These are phyloP conservation scores for Cordyceps cateniannulata DNA, from an alignment of 2,329 filamentous ascomycete genomes.

Conservation along the genomic window DNA sequence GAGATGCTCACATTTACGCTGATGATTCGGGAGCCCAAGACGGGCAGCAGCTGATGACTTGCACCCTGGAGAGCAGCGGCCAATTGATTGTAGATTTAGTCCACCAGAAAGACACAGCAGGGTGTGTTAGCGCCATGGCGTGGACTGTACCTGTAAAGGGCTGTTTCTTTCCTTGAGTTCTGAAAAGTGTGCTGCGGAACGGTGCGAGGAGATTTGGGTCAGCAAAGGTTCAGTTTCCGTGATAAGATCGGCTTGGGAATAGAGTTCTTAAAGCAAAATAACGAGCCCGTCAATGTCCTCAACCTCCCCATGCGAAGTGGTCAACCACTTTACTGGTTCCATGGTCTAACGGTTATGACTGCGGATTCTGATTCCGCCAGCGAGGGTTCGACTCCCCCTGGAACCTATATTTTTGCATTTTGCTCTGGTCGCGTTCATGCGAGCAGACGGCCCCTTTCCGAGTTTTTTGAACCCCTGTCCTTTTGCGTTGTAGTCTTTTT, in stretches of 20 bases:
- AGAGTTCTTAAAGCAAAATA: not conserved
- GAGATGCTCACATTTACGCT: not conserved
- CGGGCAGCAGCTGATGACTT: not conserved
- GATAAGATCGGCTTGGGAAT: too few species aligned
- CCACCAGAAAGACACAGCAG: too few species aligned
- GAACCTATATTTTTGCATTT: slow-evolving; percentile 11
- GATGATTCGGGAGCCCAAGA: not conserved
- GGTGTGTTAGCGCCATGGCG: not conserved
- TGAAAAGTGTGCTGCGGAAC: too few species aligned
- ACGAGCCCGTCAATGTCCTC: not conserved
- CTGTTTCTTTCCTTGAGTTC: not conserved
- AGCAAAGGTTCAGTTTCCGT: too few species aligned
- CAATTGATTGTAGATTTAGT: not conserved
- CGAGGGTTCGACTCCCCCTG: slow-evolving; percentile 14
- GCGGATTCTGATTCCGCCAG: slow-evolving; percentile 15
- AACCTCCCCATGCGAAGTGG: slow-evolving; percentile 21
- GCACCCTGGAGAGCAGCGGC: not conserved
- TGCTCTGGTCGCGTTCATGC: not conserved
- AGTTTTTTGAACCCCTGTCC: too few species aligned
- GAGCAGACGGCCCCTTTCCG: not conserved
- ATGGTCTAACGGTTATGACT: slow-evolving; percentile 15
- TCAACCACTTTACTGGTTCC: slow-evolving; percentile 18
- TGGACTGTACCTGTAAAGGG: too few species aligned
- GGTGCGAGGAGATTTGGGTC: too few species aligned
- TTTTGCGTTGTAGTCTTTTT: not conserved